Evolutionary conservation across 768 basidiomycete species (phyloP).

Genomic region (Sutorius australiensis): DNA sequence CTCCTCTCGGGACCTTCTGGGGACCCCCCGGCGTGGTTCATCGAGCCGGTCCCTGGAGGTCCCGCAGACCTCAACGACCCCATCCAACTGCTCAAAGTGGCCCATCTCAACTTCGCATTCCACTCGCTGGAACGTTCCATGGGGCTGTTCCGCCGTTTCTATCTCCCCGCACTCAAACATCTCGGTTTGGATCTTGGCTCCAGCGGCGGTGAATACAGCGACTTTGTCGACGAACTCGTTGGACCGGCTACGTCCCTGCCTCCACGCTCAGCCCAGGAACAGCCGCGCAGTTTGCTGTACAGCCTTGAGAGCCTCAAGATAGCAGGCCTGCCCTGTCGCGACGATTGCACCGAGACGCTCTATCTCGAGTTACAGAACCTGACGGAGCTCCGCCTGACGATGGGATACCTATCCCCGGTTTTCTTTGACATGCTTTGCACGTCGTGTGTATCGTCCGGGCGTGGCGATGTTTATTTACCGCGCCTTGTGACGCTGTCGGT

Average conservation of each 20-base stretch:
- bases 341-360: conserved; percentile 33
- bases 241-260: conserved; percentile 21
- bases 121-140: conserved; percentile 43
- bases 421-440: conserved; percentile 27
- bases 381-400: conserved; percentile 39
- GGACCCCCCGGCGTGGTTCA: conserved; percentile 35
- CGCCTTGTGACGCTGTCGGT: conserved; percentile 47
- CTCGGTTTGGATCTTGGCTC: conserved; percentile 52
- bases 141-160: conserved; percentile 24
- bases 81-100: conserved; percentile 29
- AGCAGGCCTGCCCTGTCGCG: conserved; percentile 43
- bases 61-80: conserved; percentile 27
- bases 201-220: conserved; percentile 50
- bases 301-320: conserved; percentile 53
- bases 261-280: conserved; percentile 35
- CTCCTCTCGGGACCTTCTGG: conserved; percentile 55
- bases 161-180: conserved; percentile 33
- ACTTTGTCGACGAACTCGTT: conserved; percentile 43
- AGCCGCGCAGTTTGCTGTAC: conserved; percentile 36
- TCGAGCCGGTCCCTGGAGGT: conserved; percentile 14
- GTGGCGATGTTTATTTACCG: conserved; percentile 39
- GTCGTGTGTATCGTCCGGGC: not conserved
- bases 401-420: conserved; percentile 24
- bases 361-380: conserved; percentile 48
- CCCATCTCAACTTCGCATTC: conserved; percentile 45